phyloP scores from a whole-genome alignment of 2,329 filamentous ascomycete species.

The Exophiala sp. region DNA sequence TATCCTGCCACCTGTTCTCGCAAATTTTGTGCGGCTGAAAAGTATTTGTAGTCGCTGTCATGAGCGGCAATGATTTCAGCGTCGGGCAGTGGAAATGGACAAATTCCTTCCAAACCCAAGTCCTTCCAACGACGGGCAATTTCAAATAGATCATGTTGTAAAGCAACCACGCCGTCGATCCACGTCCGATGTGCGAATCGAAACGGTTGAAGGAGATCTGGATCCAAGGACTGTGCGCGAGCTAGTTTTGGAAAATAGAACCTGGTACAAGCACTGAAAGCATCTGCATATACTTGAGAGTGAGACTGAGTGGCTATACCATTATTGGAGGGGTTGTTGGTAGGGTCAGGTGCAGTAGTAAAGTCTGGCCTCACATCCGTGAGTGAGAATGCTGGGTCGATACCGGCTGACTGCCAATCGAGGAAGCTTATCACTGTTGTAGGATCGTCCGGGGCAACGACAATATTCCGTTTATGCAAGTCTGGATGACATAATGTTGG shows the following conservation, averaged over 20 bases:
- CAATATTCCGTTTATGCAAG: not conserved
- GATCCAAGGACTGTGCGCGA: not conserved
- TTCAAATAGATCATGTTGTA: not conserved
- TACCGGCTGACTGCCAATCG: not conserved
- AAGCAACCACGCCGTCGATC: not conserved
- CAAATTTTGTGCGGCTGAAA: not conserved
- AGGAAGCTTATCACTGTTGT: not conserved
- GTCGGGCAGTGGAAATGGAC: not conserved
- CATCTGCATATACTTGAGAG: not conserved
- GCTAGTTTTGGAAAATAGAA: not conserved
- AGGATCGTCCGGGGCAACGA: not conserved
- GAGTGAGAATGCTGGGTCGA: not conserved
- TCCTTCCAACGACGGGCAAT: not conserved
- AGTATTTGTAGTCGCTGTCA: not conserved
- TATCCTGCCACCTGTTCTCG: not conserved
- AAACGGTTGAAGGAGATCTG: not conserved
- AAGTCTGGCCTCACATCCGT: not conserved
- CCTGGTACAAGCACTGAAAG: not conserved
- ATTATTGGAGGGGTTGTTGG: not conserved
- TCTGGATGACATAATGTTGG: not conserved
- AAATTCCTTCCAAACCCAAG: not conserved
- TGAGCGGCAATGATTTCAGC: not conserved
- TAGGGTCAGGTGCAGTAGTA: not conserved
- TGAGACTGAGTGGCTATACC: not conserved
- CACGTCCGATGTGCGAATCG: not conserved